phyloP scores from a whole-genome alignment of 176 grass and related monocot species.

The Juncus inflexus region DNA sequence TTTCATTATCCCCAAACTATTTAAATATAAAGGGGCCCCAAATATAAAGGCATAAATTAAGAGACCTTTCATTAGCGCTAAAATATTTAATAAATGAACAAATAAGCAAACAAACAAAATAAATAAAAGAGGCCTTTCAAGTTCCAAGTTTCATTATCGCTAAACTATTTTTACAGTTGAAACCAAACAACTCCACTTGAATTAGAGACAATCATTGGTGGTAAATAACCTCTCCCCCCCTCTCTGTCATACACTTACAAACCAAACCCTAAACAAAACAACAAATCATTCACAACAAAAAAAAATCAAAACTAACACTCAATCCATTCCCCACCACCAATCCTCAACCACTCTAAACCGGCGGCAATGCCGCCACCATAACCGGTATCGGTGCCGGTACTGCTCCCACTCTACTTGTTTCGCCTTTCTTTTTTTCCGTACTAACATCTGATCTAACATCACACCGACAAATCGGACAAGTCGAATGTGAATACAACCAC shows the following conservation, averaged over 20 bases:
- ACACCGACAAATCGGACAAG: conserved; percentile 27
- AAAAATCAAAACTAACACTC: not conserved
- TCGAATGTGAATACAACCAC: conserved; percentile 34
- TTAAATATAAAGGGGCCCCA: too few species aligned
- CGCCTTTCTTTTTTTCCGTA: conserved; percentile 6
- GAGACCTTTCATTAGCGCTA: too few species aligned
- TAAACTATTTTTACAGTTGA: too few species aligned
- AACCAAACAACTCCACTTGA: not conserved
- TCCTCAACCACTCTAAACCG: conserved; percentile 17
- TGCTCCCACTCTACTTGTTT: conserved; percentile 12
- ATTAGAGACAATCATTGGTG: not conserved
- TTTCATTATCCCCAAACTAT: too few species aligned
- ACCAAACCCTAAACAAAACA: conserved; percentile 9
- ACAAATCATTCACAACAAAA: not conserved
- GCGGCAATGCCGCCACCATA: not conserved
- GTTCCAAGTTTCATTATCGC: too few species aligned
- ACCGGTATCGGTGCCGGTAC: not conserved
- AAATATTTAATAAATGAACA: too few species aligned
- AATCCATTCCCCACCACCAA: not conserved
- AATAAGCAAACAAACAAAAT: too few species aligned
- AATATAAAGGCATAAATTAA: too few species aligned
- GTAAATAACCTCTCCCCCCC: conserved; percentile 2
- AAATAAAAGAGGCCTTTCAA: too few species aligned
- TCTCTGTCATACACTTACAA: conserved; percentile 17
- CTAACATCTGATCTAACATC: conserved; percentile 6